Evolutionary conservation across 495 filamentous ascomycete genomes (phyloP).

Genomic region (Jackrogersella minutella): DNA sequence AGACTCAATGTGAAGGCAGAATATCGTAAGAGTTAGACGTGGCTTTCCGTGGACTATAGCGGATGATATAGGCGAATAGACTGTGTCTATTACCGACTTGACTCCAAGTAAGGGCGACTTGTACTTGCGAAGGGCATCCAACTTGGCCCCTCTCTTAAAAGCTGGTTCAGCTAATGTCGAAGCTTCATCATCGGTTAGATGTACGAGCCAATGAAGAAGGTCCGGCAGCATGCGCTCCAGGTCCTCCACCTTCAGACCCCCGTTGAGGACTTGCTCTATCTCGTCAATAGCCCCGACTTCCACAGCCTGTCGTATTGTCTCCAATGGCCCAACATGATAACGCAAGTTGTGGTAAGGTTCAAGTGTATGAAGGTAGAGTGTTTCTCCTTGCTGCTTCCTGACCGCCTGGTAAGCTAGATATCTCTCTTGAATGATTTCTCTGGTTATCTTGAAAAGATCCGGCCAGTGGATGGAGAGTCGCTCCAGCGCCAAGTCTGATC

Average conservation of each 20-base stretch:
- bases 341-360: background rate
- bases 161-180: background rate
- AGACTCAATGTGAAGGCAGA: background rate
- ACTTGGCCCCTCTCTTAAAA: background rate
- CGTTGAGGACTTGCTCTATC: background rate
- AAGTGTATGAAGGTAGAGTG: background rate
- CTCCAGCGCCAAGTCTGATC: background rate
- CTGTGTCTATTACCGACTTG: background rate
- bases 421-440: background rate
- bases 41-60: conserved; percentile 1
- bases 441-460: background rate
- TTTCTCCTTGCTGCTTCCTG: background rate
- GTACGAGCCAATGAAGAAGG: background rate
- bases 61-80: background rate
- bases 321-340: background rate
- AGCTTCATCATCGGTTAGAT: background rate
- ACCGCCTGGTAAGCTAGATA: background rate
- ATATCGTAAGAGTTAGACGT: background rate
- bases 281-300: background rate
- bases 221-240: background rate
- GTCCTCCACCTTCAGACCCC: background rate
- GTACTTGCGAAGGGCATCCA: background rate
- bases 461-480: background rate
- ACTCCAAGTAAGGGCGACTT: background rate
- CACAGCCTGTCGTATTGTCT: background rate